Conservation (phyloP, 495 filamentous ascomycete species). For the Aspergillus cavernicola region DNA sequence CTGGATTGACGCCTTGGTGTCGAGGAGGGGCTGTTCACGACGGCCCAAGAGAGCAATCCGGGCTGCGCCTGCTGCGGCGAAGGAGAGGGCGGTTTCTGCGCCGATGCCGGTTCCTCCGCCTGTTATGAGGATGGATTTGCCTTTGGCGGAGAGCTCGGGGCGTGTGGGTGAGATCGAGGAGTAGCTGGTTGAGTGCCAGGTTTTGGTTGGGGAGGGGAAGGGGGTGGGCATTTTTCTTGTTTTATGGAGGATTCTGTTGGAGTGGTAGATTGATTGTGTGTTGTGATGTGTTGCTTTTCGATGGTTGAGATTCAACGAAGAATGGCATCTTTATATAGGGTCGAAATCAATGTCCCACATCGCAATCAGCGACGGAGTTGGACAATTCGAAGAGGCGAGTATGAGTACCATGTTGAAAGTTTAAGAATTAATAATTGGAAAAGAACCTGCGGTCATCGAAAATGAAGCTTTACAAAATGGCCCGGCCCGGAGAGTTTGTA, state of each 20-base stretch:
- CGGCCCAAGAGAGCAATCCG: slow-evolving; percentile 36
- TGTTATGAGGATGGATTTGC: slow-evolving; percentile 46
- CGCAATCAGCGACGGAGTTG: too few relatives aligned
- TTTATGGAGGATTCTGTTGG: background rate
- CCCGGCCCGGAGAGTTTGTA: background rate
- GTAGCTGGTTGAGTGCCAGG: slow-evolving; percentile 39
- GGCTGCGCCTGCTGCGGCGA: slow-evolving; percentile 42
- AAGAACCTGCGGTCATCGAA: too few relatives aligned
- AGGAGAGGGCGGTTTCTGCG: slow-evolving; percentile 34
- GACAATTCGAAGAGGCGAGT: too few relatives aligned
- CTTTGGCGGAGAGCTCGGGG: slow-evolving; percentile 38
- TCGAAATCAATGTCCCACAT: too few relatives aligned
- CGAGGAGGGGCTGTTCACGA: slow-evolving; percentile 16
- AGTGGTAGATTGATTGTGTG: background rate
- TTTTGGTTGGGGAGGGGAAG: slow-evolving; percentile 19
- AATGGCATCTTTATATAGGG: too few relatives aligned
- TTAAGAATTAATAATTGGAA: too few relatives aligned
- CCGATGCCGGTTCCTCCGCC: slow-evolving; percentile 46
- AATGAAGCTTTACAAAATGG: slow-evolving; percentile 3
- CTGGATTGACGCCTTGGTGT: slow-evolving; percentile 25
- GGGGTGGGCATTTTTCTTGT: background rate
- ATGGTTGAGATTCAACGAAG: too few relatives aligned
- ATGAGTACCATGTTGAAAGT: too few relatives aligned
- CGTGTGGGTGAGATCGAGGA: slow-evolving; percentile 31
- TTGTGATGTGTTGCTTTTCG: too few relatives aligned